These are phyloP conservation scores for Combretum micranthum DNA, from an alignment of 345 rosid genomes.

Conservation along the genomic window DNA sequence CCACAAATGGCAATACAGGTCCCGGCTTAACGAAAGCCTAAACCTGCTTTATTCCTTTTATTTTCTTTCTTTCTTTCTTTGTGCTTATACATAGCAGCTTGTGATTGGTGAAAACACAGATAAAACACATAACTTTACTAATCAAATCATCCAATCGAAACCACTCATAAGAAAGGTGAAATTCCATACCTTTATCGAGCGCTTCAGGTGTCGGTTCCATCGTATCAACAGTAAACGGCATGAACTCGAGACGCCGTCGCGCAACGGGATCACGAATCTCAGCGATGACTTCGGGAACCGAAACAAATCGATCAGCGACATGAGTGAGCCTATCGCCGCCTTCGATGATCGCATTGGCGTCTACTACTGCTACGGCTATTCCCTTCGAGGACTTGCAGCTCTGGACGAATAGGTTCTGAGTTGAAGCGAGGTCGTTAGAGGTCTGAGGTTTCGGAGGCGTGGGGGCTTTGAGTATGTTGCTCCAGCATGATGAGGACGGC, in stretches of 20 bases:
- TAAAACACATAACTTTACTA: no score
- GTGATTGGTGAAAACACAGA: no score
- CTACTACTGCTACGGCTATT: slow-evolving; percentile 69
- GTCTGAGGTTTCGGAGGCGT: slow-evolving; percentile 19
- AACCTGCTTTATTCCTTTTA: no score
- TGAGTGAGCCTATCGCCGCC: slow-evolving; percentile 51
- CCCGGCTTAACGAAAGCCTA: no score
- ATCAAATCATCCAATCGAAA: no score
- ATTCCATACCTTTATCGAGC: slow-evolving; percentile 52
- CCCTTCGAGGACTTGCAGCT: slow-evolving; percentile 74
- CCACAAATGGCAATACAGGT: no score
- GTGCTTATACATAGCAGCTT: no score
- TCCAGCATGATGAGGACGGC: slow-evolving; percentile 50
- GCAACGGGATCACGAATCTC: slow-evolving; percentile 90
- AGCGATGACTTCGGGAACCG: slow-evolving; percentile 67
- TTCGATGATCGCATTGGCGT: slow-evolving; percentile 81
- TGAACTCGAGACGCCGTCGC: slow-evolving; percentile 70
- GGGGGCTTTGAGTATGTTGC: slow-evolving; percentile 51
- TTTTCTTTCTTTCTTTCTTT: no score
- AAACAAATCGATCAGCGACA: slow-evolving; percentile 70
- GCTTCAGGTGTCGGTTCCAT: slow-evolving; percentile 87
- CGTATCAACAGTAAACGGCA: slow-evolving; percentile 67
- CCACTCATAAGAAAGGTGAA: background rate
- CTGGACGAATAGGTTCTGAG: slow-evolving; percentile 32
- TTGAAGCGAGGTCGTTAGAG: slow-evolving; percentile 11